Evolutionary conservation across 345 rosid genomes (phyloP).

Genomic region (Isatis tinctoria): DNA sequence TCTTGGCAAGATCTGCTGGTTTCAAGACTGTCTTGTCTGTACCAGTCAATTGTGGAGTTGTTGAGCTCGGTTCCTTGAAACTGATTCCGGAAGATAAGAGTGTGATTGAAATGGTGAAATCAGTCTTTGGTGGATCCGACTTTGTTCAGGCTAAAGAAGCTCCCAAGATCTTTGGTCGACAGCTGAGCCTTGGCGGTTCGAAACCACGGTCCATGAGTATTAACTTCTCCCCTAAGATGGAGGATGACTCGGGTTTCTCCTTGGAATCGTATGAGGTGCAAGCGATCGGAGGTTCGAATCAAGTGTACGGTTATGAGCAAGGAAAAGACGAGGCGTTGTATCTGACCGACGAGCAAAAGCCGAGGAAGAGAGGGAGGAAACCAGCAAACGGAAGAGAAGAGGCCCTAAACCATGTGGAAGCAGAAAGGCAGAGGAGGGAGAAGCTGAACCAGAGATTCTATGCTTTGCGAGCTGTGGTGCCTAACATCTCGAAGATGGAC

Average conservation of each 20-base stretch:
- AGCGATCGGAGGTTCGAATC: conserved; percentile 46
- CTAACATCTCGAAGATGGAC: conserved; percentile 96
- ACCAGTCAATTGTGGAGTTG: conserved; percentile 73
- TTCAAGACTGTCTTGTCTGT: conserved; percentile 68
- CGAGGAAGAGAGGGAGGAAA: conserved; percentile 94
- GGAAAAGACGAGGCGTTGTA: conserved; percentile 59
- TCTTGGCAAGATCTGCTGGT: conserved; percentile 72
- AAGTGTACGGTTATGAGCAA: conserved; percentile 54
- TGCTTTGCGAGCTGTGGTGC: conserved; percentile 85
- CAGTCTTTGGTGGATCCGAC: conserved; percentile 54
- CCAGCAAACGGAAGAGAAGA: conserved; percentile 99
- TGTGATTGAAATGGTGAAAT: conserved; percentile 54
- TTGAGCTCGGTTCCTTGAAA: conserved; percentile 82
- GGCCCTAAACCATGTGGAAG: conserved; percentile 93
- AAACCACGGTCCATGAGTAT: conserved; percentile 66
- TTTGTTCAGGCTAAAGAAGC: conserved; percentile 50
- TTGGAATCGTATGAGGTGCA: conserved; percentile 56
- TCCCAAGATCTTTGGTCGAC: conserved; percentile 85
- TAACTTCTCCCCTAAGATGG: conserved; percentile 79
- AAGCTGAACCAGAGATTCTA: conserved; percentile 97
- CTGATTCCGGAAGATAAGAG: conserved; percentile 57
- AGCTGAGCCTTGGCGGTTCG: conserved; percentile 69
- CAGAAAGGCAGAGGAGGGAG: conserved; percentile 92
- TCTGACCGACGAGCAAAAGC: conserved; percentile 69
- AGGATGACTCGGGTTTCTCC: conserved; percentile 65